Evolutionary conservation across 306 rosid genomes (phyloP), one percentile per base, ranked within the genome.

Genomic region (Glycine tomentella): DNA sequence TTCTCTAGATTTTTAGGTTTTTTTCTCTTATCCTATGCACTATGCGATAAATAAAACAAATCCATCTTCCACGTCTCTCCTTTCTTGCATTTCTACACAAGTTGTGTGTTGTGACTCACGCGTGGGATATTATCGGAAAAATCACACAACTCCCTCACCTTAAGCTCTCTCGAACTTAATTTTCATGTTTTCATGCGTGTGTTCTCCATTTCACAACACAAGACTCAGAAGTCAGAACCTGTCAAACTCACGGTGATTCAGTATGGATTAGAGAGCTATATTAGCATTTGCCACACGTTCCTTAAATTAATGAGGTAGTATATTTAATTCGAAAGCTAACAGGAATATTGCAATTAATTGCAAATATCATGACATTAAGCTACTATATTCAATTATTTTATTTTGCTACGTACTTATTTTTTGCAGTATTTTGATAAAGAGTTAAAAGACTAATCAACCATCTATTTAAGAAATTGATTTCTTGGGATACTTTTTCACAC

Each of bases 21-120:
- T n/a, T 73, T 68, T 81, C 77, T 68, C 93, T 84, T 90, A 84
- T 87, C 87, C 81, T 31, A 33, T n/a, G 20, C 66, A 81, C 78
- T 70, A 51, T 16, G 57, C 78, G 46, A 80, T 72, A 50, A 72
- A 80, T 36, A 51, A 86, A 84, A 78, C 84, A 86, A 86, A 82
- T 72, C 72, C 87, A 62, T 61, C 88, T 74, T 69, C 83, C 85
- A 40, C 77, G 49, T 75, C 82, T 84, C 75, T 50, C 48, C 83
- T 79, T 25, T 25, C 31, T 25, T 25, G 31, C 31, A 25, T 25
- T 25, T 25, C 31, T 25, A 25, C 31, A 25, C 31, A 25, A 25
- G 31, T 25, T 25, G 31, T 25, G 31, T 25, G 31, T 25, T 78
- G 46, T 20, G 72, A 83, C 46, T 80, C 86, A n/a, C n/a, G 77